Conservation (phyloP, 2,329 filamentous ascomycete genomes). For the Pseudopithomyces chartarum region DNA sequence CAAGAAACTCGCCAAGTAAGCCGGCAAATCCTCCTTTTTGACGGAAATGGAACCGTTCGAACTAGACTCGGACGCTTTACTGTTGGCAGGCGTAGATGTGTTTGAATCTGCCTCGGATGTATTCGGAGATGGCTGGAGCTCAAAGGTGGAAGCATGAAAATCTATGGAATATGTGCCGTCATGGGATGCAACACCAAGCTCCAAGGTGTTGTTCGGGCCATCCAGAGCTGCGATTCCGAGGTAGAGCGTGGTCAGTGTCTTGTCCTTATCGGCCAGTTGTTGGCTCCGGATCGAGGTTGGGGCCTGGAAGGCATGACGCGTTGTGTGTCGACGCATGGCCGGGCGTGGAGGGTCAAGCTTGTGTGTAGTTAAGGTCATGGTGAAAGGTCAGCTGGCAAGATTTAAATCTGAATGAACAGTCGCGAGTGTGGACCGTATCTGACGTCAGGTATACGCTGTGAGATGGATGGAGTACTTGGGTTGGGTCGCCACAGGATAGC, state of each 20-base stretch:
- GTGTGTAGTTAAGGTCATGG: not conserved
- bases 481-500: not conserved
- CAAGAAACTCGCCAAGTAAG: slow-evolving; percentile 61
- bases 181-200: slow-evolving; percentile 65
- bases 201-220: slow-evolving; percentile 57
- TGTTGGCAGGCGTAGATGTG: slow-evolving; percentile 15
- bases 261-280: slow-evolving; percentile 14
- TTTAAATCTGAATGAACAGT: not conserved
- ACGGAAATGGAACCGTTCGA: slow-evolving; percentile 19
- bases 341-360: slow-evolving; percentile 7
- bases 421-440: not conserved
- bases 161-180: slow-evolving; percentile 77
- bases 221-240: slow-evolving; percentile 65
- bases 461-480: not conserved
- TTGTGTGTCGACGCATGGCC: slow-evolving; percentile 24
- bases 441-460: slow-evolving; percentile 5
- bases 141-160: slow-evolving; percentile 59
- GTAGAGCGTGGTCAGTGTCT: slow-evolving; percentile 51
- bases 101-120: not conserved
- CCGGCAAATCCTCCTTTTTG: slow-evolving; percentile 20
- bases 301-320: slow-evolving; percentile 32
- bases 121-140: not conserved
- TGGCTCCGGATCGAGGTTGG: slow-evolving; percentile 26
- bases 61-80: slow-evolving; percentile 13
- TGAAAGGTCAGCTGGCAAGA: not conserved